Base-by-base conservation (phyloP, 495 filamentous ascomycete species). In the Penicillium daleae region DNA sequence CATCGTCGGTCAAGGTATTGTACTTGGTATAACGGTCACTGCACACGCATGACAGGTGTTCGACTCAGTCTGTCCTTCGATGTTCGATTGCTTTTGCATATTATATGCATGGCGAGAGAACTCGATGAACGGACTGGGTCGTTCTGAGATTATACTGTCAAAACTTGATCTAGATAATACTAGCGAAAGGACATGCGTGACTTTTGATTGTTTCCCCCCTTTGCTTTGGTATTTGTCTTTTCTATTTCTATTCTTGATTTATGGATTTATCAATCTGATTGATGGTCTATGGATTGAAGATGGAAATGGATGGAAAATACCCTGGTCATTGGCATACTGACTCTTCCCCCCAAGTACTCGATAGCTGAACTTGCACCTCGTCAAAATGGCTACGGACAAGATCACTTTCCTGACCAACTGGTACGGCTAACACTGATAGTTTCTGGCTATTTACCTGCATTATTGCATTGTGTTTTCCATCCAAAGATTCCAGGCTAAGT, bases 121-220 rank as follows among this genome's bases (percentile, higher is more conserved):
- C 22, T 12, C 26, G 21, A 42, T 57, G 57, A 46, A 33, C 39
- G 57, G 61, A 54, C 57, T 60, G 63, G 40, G 67, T 75, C 71
- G 82, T 82, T 84, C 84, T 87, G 84, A 87, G 84, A 87, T 81
- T 83, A 87, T 82, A 87, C 84, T 85, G 84, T 85, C 78, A 78
- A 75, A 89, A 90, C 87, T 89, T 90, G 87, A 90, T 89, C 87
- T 88, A 86, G 87, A 89, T 87, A 89, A 90, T 90, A 83, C 87
- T 86, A 88, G 87, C 87, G 87, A 87, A 89, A 89, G 87, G 83
- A 90, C 84, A 86, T 89, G 87, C 87, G 78, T 79, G 75, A 77
- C 78, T 76, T 54, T 85, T 84, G 80, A 84, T 85, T 77, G 75
- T 78, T 76, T 69, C 73, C 78, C n/a, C 73, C 72, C 56, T 60